Evolutionary conservation across 495 filamentous ascomycete species (phyloP), one percentile per base, ranked within the genome.

Genomic region (Neurospora tetraspora): DNA sequence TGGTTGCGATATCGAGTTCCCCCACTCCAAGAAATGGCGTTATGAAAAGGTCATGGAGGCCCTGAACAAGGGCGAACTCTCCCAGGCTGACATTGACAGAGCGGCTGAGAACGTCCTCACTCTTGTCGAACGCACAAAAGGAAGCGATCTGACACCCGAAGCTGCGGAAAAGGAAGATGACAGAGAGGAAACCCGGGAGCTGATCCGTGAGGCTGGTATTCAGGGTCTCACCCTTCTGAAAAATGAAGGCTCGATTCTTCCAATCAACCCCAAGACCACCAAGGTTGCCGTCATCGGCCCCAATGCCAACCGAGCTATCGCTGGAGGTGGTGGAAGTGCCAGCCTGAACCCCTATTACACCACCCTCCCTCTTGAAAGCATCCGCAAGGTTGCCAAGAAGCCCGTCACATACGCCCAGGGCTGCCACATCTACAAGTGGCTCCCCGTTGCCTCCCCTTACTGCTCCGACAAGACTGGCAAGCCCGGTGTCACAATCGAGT

Each of bases 311-410:
- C 82, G 90, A 69, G 91, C 93, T 0, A 90, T 92, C 42, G 91
- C 91, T 69, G 90, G 91, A 70, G 93, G 94, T 47, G 94, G 94
- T 72, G 93, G 94, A 10, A 94, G 91, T 74, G 92, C 93, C 2
- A 90, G 89, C 68, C 81, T 96, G 38, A 89, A 90, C 73, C 90
- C 93, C 5, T 95, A 97, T 79, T 95, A 96, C 79, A 89, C 87
- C 23, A 89, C 87, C 0, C 78, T 87, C 10, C 88, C 88, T 7
- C 82, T 88, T 16, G 87, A 88, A 43, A 88, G 86, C 74, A 88
- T 89, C 73, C 82, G 78, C 23, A 78, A 77, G 42, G 78, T 82
- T 1, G 82, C 85, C 8, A 76, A 84, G 38, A 79, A 83, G 69
- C 82, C 86, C 43, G 85, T 89, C 37, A 76, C 77, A 6, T 90